Conservation (phyloP, 495 filamentous ascomycete species). For the Ascodesmis nigricans region DNA sequence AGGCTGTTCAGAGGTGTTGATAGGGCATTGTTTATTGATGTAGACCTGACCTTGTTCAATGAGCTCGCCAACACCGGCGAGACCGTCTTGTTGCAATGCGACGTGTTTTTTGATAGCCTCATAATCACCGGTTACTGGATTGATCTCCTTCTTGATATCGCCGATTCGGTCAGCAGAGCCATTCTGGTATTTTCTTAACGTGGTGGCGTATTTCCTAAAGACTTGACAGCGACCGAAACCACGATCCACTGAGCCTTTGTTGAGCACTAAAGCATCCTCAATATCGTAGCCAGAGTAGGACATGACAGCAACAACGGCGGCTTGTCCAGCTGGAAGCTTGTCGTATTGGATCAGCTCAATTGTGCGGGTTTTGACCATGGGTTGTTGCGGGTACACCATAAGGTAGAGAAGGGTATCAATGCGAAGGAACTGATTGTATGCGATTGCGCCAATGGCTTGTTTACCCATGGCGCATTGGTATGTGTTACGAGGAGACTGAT, state of each 20-base stretch:
- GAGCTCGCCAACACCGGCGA: conserved; percentile 60
- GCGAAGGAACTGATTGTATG: conserved; percentile 85
- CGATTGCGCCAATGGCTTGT: conserved; percentile 95
- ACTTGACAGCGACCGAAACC: conserved; percentile 95
- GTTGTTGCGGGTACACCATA: conserved; percentile 93
- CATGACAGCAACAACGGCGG: conserved; percentile 95
- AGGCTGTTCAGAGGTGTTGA: conserved; percentile 46
- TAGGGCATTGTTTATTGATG: conserved; percentile 65
- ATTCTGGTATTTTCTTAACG: conserved; percentile 61
- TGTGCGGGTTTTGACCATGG: conserved; percentile 87
- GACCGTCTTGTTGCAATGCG: conserved; percentile 53
- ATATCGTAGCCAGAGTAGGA: conserved; percentile 98
- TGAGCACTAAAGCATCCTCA: conserved; percentile 90
- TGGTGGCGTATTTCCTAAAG: conserved; percentile 63
- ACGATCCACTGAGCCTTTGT: conserved; percentile 81
- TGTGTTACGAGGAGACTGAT: conserved; percentile 95
- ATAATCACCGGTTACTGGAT: conserved; percentile 22
- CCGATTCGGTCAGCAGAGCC: conserved; percentile 52
- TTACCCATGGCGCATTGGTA: conserved; percentile 99
- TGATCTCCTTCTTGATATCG: conserved; percentile 26
- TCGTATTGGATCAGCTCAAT: conserved; percentile 96
- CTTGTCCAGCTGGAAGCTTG: conserved; percentile 88
- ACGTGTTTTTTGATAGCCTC: conserved; percentile 45
- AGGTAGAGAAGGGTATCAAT: conserved; percentile 91
- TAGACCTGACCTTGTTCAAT: conserved; percentile 56